Evolutionary conservation across 2,329 filamentous ascomycete species (phyloP), one percentile per base, ranked within the genome.

Genomic region (Aspergillus chevalieri): DNA sequence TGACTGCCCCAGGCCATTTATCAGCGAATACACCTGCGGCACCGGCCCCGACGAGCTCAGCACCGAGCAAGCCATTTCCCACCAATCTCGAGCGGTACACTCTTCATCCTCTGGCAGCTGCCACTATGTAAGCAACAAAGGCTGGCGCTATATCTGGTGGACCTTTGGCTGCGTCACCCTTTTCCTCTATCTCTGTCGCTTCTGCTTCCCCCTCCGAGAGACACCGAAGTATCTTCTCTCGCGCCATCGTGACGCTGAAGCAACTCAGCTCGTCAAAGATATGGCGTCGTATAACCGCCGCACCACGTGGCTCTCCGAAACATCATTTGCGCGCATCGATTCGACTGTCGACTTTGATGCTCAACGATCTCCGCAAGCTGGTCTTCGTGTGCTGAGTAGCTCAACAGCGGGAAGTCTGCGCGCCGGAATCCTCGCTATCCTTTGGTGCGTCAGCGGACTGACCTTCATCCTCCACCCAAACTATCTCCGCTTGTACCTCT

Each of bases 101-200:
- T 46, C 46, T 26, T 42, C 47, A 6, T 44, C 44, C 36, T 46
- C 49, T 22, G 47, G 48, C 44, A 52, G 41, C 47, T 58, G 55
- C 39, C 57, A 57, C 44, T 57, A 57, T 44, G 57, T 56, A 15
- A 51, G 50, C 41, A 59, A 59, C 44, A 57, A 55, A 46, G 57
- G 57, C 26, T 59, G 57, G 57, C 56, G 57, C n/a, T 59, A 57
- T 21, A 47, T 57, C 14, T 58, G 54, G 52, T 59, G 54, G 57
- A 57, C 56, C 6, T 59, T 58, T 17, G 57, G 57, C 21, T 57
- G 54, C 28, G 54, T 58, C 19, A 59, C 57, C 1, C 47, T 58
- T 3, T 55, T 56, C 45, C 46, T 58, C 2, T 58, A 57, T 24
- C 47, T 58, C 6, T 57, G 54, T 21, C 57, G 54, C 1, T 56